Conservation (phyloP, 176 grass and related monocot species). For the Aegilops umbellulata region DNA sequence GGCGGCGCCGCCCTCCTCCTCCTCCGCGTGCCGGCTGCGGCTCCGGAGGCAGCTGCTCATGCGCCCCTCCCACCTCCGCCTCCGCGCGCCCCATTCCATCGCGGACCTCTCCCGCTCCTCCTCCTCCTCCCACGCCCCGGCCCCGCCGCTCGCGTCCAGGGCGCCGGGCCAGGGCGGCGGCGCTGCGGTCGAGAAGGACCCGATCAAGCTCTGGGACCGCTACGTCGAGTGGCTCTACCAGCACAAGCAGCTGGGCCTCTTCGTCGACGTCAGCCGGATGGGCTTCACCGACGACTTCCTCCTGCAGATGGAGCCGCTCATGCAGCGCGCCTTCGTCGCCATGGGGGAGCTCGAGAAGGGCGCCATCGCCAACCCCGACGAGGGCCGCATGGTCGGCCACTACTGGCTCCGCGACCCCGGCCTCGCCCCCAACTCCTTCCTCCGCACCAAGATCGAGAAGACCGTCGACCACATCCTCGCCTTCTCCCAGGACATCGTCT, state of each 20-base stretch:
- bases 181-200: conserved; percentile 83
- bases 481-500: conserved; percentile 79
- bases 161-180: conserved; percentile 6
- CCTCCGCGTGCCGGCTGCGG: conserved; percentile 32
- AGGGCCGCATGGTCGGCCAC: conserved; percentile 90
- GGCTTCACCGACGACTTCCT: conserved; percentile 92
- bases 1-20: conserved; percentile 36
- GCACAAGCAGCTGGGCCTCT: conserved; percentile 96
- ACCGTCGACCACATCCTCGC: conserved; percentile 70
- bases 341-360: conserved; percentile 98
- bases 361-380: conserved; percentile 94
- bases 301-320: conserved; percentile 62
- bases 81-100: conserved; percentile 69
- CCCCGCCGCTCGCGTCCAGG: conserved; percentile 15
- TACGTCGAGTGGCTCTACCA: conserved; percentile 97
- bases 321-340: conserved; percentile 68
- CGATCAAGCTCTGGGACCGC: conserved; percentile 77
- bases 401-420: conserved; percentile 85
- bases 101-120: conserved; percentile 61
- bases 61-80: conserved; percentile 47
- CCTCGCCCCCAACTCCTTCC: conserved; percentile 68
- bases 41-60: conserved; percentile 31
- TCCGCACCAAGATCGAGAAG: conserved; percentile 75
- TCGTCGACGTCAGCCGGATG: conserved; percentile 95
- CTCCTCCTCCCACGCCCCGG: conserved; percentile 14